Evolutionary conservation across 116 monocot genomes (phyloP).

Genomic region (Thalassia testudinum): DNA sequence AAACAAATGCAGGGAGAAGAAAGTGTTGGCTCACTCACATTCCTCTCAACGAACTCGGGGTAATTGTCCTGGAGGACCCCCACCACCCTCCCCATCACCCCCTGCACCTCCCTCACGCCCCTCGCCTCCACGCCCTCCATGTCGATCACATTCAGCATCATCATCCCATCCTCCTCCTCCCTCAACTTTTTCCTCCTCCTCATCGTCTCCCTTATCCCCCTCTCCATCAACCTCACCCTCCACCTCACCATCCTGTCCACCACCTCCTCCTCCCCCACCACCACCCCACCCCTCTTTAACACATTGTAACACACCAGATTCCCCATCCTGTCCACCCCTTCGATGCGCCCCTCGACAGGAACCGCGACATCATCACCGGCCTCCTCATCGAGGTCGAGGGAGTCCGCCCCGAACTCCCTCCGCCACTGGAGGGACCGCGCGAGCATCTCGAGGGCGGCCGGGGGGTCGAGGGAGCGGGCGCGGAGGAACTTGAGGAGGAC

Average conservation of each 20-base stretch:
- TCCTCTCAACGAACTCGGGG: constrained; percentile 41
- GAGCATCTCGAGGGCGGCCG: constrained; percentile 48
- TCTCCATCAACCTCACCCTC: constrained; percentile 35
- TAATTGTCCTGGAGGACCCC: constrained; percentile 50
- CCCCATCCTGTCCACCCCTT: constrained; percentile 36
- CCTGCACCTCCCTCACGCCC: constrained; percentile 33
- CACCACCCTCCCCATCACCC: constrained; percentile 15
- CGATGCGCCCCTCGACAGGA: constrained; percentile 11
- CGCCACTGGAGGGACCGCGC: constrained; percentile 43
- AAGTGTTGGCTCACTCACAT: no score
- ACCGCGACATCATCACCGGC: constrained; percentile 14
- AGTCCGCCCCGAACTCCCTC: constrained; percentile 22
- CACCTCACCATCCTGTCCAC: constrained; percentile 44
- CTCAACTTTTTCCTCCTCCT: no score
- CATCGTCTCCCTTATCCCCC: constrained; percentile 12
- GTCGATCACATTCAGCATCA: constrained; percentile 57
- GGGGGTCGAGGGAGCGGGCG: constrained; percentile 31
- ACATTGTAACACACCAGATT: constrained; percentile 47
- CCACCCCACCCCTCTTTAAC: constrained; percentile 12
- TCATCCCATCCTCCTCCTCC: constrained; percentile 8
- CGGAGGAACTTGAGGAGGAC: constrained; percentile 71
- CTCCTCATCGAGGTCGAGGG: background rate
- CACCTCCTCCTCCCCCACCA: constrained; percentile 33
- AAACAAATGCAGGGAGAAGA: no score
- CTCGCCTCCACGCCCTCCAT: constrained; percentile 26